phyloP scores from a whole-genome alignment of 2,329 filamentous ascomycete genomes.

The Talaromyces pinophilus region DNA sequence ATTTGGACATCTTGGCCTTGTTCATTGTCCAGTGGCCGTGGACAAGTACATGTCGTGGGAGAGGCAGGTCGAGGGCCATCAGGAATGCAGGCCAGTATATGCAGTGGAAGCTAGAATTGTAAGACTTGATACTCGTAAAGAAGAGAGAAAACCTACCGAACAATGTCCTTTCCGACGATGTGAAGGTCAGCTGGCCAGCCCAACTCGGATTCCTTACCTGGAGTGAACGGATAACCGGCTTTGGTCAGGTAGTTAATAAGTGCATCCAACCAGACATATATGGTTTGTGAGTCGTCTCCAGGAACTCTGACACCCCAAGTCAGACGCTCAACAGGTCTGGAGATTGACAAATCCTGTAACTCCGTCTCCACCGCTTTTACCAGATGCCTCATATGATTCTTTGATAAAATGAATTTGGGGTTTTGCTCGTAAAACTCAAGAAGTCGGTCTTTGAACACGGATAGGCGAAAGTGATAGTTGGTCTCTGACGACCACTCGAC shows the following conservation, averaged over 20 bases:
- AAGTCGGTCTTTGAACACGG: conserved; percentile 74
- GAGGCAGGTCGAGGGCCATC: conserved; percentile 78
- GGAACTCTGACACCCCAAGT: conserved; percentile 90
- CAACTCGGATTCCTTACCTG: conserved; percentile 60
- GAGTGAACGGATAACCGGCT: conserved; percentile 75
- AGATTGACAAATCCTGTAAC: conserved; percentile 85
- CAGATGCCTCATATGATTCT: conserved; percentile 58
- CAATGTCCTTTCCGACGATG: conserved; percentile 93
- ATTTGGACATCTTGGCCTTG: conserved; percentile 94
- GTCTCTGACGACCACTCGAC: conserved; percentile 93
- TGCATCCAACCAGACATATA: conserved; percentile 98
- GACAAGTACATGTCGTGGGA: conserved; percentile 77
- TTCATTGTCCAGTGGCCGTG: conserved; percentile 97
- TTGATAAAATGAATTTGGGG: conserved; percentile 74
- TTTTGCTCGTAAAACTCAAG: conserved; percentile 78
- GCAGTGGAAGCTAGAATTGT: conserved; percentile 70
- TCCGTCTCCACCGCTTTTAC: conserved; percentile 65
- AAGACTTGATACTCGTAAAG: background rate
- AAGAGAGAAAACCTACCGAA: conserved; percentile 54
- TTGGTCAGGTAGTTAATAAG: conserved; percentile 91
- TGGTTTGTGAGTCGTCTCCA: conserved; percentile 79
- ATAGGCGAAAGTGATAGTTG: conserved; percentile 94
- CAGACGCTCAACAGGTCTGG: conserved; percentile 74
- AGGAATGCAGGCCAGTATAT: conserved; percentile 98
- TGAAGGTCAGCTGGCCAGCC: conserved; percentile 93